These are phyloP conservation scores for Dendrobium catenatum DNA, from an alignment of 106 monocot species.

Conservation along the genomic window DNA sequence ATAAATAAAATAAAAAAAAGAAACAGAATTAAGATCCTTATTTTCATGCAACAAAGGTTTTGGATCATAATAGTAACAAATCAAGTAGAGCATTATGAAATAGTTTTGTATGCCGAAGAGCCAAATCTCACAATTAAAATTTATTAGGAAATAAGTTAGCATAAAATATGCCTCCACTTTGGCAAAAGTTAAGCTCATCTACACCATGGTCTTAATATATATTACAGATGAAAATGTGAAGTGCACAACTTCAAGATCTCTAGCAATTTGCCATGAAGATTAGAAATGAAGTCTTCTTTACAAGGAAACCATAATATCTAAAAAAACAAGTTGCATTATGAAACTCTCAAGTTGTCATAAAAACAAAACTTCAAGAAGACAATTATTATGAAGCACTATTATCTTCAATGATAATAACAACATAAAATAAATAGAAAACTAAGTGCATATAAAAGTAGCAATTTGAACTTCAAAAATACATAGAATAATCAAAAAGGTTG, in stretches of 20 bases:
- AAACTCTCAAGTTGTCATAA: neutral
- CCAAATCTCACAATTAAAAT: neutral
- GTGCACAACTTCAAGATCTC: neutral
- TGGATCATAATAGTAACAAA: neutral
- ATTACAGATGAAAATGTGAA: neutral
- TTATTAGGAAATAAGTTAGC: neutral
- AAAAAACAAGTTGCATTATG: neutral
- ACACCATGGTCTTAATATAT: neutral
- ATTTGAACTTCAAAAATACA: neutral
- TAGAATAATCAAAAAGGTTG: neutral
- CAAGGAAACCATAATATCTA: neutral
- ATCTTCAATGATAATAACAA: slow-evolving; percentile 2
- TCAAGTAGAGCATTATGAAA: neutral
- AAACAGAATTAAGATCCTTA: neutral
- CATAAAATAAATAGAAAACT: neutral
- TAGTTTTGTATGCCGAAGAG: neutral
- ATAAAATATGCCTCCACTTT: neutral
- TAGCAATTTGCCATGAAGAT: neutral
- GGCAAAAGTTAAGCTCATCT: neutral
- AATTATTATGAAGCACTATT: neutral
- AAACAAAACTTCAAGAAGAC: neutral
- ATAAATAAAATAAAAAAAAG: neutral
- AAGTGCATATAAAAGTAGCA: neutral
- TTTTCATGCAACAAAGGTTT: neutral
- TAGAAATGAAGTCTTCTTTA: neutral